Evolutionary conservation across 2,329 filamentous ascomycete species (phyloP).

Genomic region (Ramularia endophylla): DNA sequence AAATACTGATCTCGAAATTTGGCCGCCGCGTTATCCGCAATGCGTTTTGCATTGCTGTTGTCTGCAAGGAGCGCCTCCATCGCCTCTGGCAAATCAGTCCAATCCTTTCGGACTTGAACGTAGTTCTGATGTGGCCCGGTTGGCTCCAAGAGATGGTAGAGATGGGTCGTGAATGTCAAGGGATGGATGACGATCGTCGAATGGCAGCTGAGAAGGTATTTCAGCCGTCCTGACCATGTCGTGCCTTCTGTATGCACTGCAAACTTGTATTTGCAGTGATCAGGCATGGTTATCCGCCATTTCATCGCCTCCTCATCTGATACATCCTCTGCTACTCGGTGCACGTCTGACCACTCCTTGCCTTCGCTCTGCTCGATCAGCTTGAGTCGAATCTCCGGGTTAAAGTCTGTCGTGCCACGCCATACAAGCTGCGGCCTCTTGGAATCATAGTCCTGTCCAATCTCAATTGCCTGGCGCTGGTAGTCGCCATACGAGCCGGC

Average conservation of each 20-base stretch:
- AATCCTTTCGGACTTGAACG: conserved; percentile 27
- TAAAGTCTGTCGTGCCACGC: conserved; percentile 39
- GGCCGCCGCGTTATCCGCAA: conserved; percentile 21
- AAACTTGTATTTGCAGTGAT: conserved; percentile 30
- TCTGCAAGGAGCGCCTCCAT: conserved; percentile 24
- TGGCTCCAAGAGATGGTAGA: conserved; percentile 25
- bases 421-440: conserved; percentile 46
- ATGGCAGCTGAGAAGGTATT: conserved; percentile 31
- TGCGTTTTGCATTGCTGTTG: conserved; percentile 18
- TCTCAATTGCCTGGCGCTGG: conserved; percentile 19
- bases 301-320: conserved; percentile 20
- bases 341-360: conserved; percentile 44
- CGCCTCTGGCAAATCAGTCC: conserved; percentile 22
- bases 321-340: conserved; percentile 22
- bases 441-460: conserved; percentile 27
- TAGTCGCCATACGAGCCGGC: conserved; percentile 23
- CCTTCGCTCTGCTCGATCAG: conserved; percentile 27
- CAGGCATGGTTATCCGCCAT: conserved; percentile 25
- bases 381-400: conserved; percentile 22
- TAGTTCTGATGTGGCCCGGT: conserved; percentile 28
- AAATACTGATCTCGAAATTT: conserved; percentile 22
- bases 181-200: conserved; percentile 27
- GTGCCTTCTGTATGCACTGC: conserved; percentile 32
- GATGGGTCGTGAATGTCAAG: conserved; percentile 28
- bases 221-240: conserved; percentile 31